Evolutionary conservation across 345 rosid species (phyloP).

Genomic region (Balakata baccata): DNA sequence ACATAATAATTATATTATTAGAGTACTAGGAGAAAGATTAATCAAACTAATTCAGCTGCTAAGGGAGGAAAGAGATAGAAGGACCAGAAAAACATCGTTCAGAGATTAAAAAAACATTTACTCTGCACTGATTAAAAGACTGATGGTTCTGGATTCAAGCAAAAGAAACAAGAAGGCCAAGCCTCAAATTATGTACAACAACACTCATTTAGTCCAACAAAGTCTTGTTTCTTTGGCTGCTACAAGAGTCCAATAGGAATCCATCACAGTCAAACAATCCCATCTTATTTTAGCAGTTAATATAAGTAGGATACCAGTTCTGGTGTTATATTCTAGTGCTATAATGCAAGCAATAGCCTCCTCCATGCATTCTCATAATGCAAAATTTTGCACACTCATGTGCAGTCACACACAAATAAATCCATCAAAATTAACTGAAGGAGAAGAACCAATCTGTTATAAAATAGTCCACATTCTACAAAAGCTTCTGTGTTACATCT

Average conservation of each 20-base stretch:
- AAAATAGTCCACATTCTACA: background rate
- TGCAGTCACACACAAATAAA: background rate
- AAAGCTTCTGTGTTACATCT: background rate
- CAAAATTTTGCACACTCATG: background rate
- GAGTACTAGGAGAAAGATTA: background rate
- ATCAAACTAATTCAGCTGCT: background rate
- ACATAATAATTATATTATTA: background rate
- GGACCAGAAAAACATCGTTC: background rate
- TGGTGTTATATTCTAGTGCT: background rate
- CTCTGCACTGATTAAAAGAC: background rate
- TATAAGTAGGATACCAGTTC: background rate
- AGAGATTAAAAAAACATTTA: background rate
- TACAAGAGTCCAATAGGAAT: background rate
- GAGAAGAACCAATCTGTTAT: background rate
- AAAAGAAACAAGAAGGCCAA: background rate
- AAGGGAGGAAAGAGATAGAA: background rate
- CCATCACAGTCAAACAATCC: background rate
- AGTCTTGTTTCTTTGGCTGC: background rate
- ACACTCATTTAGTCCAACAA: background rate
- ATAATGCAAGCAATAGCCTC: background rate
- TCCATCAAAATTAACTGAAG: background rate
- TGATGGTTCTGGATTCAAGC: background rate
- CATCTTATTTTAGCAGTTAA: background rate
- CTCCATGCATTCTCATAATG: too few species aligned
- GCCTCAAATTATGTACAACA: background rate